Evolutionary conservation across 1,139 yeast genomes (phyloP), one percentile per base, ranked within the genome.

Genomic region (Geotrichum fermentans): DNA sequence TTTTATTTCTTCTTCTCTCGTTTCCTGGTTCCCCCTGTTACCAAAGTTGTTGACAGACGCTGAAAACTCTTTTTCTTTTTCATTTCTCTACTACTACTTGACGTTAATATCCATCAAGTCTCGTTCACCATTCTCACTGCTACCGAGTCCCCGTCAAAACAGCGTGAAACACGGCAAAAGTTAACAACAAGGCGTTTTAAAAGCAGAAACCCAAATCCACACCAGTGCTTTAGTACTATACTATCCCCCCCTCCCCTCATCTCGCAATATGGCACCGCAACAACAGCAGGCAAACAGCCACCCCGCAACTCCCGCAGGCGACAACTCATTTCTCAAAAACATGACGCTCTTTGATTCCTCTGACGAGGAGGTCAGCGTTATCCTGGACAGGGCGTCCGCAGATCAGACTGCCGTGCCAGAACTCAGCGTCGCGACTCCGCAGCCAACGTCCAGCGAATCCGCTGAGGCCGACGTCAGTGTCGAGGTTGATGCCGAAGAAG

Each of bases 391-490:
- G 41, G 17, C 5, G 5, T 17, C 38, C 4, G 22, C 7, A 4
- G 20, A 4, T 34, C 32, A 22, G n/a, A 21, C 8, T 10, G 14
- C 14, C 20, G 7, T 24, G 6, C 30, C 41, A 4, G 41, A 38
- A n/a, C 5, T 22, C 20, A 10, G 26, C 16, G 39, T 38, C 3
- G 41, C 41, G 16, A 22, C 41, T 2, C 41, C 41, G 11, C 21
- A 13, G n/a, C 41, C 41, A 7, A 24, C 41, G 20, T 38, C 41
- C 6, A 16, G 24, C 22, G 41, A 38, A 30, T 38, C 41, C n/a
- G 41, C n/a, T 10, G n/a, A 21, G 16, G 11, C 32, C 18, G 41
- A 21, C 18, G 40, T 4, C 28, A 36, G 5, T 13, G 17, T 3
- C 13, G 29, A 36, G 16, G 34, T 6, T 6, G 43, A 40, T 5